Percentiles rank a stretch among this genome's conserved stretches.
Evolutionary conservation across 805 yeast genomes (phyloP).

Genomic region (Lipomyces yamadae): DNA sequence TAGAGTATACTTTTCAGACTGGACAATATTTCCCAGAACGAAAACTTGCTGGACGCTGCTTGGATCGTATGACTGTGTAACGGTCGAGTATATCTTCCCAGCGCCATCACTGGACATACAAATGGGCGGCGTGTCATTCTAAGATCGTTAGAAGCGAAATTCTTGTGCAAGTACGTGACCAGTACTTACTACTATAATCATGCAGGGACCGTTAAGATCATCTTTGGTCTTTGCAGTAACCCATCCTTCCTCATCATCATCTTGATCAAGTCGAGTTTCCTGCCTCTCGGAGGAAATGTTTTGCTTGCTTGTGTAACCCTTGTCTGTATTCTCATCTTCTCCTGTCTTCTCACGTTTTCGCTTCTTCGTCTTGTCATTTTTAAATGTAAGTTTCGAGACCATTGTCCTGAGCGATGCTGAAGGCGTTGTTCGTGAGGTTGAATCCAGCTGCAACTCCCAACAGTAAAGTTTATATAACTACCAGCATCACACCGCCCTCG

Average conservation of each 20-base stretch:
- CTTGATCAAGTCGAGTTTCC: constrained; percentile 15
- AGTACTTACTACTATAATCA: constrained; percentile 38
- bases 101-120: constrained; percentile 39
- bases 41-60: constrained; percentile 46
- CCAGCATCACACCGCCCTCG: neutral
- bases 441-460: neutral
- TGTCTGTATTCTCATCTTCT: constrained; percentile 26
- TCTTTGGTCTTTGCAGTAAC: constrained; percentile 41
- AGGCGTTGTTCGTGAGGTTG: too few relatives aligned
- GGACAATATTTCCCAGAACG: constrained; percentile 38
- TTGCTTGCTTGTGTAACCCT: constrained; percentile 13
- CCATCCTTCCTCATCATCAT: constrained; percentile 39
- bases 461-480: neutral
- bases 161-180: neutral
- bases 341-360: constrained; percentile 15
- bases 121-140: constrained; percentile 18
- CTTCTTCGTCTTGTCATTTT: constrained; percentile 45
- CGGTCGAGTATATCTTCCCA: constrained; percentile 39
- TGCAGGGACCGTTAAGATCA: constrained; percentile 47
- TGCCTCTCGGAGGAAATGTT: constrained; percentile 13
- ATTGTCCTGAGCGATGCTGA: constrained; percentile 31
- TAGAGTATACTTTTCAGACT: constrained; percentile 40
- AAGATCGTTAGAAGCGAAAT: neutral
- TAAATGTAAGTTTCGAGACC: constrained; percentile 49
- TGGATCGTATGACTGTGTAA: constrained; percentile 43